Percentiles rank a stretch among this genome's conserved stretches.
phyloP scores from a whole-genome alignment of 2,329 filamentous ascomycete species.

The Penicillium sp. region DNA sequence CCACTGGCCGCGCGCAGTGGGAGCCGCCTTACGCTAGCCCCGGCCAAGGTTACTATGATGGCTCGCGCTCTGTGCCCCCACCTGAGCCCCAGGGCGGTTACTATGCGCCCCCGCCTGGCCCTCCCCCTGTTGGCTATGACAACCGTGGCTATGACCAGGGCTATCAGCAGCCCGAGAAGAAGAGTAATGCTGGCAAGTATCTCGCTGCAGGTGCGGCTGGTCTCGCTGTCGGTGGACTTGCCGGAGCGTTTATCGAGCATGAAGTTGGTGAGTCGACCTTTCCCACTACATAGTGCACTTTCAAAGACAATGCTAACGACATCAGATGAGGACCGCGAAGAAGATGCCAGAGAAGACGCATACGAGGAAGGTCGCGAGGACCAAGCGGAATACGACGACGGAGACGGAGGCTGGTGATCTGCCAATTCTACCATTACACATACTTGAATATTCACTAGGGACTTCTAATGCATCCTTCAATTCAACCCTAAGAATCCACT shows the following conservation, averaged over 20 bases:
- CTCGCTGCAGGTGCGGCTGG: conserved; percentile 55
- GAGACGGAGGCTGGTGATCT: conserved; percentile 8
- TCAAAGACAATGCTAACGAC: background rate
- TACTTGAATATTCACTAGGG: background rate
- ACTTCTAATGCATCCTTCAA: background rate
- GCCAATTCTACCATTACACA: background rate
- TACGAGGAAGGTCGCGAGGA: conserved; percentile 21
- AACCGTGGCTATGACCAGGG: conserved; percentile 7
- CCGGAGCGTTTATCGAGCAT: conserved; percentile 54
- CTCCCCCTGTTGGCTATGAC: conserved; percentile 22
- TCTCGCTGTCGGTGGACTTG: conserved; percentile 52
- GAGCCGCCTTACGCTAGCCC: conserved; percentile 46
- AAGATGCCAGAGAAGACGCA: conserved; percentile 13
- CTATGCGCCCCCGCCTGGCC: conserved; percentile 18
- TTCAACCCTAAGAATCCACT: background rate
- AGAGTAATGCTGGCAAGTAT: conserved; percentile 48
- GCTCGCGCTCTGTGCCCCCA: conserved; percentile 23
- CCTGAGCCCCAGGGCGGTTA: conserved; percentile 22
- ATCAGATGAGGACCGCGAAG: conserved; percentile 12
- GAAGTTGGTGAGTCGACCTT: conserved; percentile 47
- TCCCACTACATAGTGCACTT: background rate
- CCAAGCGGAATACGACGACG: conserved; percentile 13
- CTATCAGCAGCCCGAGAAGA: conserved; percentile 31
- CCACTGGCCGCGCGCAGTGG: conserved; percentile 60
- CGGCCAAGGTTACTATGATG: conserved; percentile 22